A percentile compares a stretch with the other conserved stretches of the same genome.
Evolutionary conservation across 257 asterid species (phyloP).

Genomic region (Gardenia jasminoides): DNA sequence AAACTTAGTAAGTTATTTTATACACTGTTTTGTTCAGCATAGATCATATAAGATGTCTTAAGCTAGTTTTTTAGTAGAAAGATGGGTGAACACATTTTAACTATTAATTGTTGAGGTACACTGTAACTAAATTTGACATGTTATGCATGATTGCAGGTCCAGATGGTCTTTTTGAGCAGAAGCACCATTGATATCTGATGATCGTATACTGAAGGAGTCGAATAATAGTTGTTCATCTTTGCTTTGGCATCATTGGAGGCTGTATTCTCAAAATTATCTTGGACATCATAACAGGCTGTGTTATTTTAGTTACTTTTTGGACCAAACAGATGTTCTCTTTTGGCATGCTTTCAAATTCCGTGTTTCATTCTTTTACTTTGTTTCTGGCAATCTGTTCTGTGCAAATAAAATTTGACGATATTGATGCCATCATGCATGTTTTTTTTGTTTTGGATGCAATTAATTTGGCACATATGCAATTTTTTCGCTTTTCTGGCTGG

Average conservation of each 20-base stretch:
- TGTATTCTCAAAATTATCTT: constrained; percentile 14
- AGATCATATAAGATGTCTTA: not conserved
- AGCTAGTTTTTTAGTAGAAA: not conserved
- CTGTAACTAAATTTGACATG: not conserved
- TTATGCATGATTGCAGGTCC: constrained; percentile 54
- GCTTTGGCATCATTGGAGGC: constrained; percentile 19
- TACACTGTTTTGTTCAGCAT: not conserved
- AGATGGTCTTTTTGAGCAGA: constrained; percentile 79
- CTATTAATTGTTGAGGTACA: no score
- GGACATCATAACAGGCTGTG: constrained; percentile 1
- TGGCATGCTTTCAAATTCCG: not conserved
- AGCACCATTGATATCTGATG: constrained; percentile 32
- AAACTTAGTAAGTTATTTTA: not conserved
- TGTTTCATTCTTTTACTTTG: not conserved
- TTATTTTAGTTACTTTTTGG: constrained; percentile 7
- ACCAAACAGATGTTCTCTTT: not conserved
- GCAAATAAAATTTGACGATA: constrained; percentile 8
- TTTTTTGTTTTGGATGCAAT: not conserved
- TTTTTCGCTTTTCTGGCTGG: not conserved
- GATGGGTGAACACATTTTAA: not conserved
- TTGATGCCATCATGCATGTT: not conserved
- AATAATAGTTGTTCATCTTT: constrained; percentile 23
- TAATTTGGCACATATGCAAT: not conserved
- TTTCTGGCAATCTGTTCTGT: not conserved
- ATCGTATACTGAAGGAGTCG: not conserved